Evolutionary conservation across 177 flowering plant species (phyloP), one percentile per base, ranked within the genome.

Genomic region (Vitis hybrid): DNA sequence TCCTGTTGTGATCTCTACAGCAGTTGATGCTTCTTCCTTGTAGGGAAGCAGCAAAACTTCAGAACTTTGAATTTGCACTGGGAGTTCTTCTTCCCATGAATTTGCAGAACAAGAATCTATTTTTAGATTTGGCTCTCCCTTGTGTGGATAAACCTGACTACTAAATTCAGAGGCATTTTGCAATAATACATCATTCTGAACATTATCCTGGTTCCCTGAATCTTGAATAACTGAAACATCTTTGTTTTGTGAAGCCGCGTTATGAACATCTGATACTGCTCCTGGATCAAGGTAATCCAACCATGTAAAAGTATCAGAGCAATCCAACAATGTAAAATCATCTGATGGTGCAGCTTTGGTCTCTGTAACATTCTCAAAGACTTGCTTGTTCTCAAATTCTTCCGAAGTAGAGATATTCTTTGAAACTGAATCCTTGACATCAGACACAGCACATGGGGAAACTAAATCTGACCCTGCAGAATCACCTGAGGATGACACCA

Each of bases 41-140:
- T 87, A 83, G 14, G 96, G 93, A 70, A 89, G 90, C 72, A 85
- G 72, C 26, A 88, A 54, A 74, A 86, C 85, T 79, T 84, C 83
- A 76, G 91, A 81, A 69, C 72, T 86, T 80, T 84, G 85, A 73
- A 86, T 84, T 79, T 61, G 80, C 56, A 82, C 64, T 8, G 91
- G 91, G 19, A 65, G 56, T 72, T 87, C 90, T 52, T 86, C 86
- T 60, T 73, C 84, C 70, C 68, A 72, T 60, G 70, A 66, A 58
- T 82, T 78, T 7, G 49, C 76, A 32, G 69, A 70, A 65, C 83
- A 73, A 52, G 68, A 70, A 64, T 69, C 68, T 4, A 52, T 65
- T 59, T 72, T 58, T 51, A 56, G 21, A 74, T 78, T 75, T 6
- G 76, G 67, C 55, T 77, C 85, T 21, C 23, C 61, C 54, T 68